A percentile compares a stretch with the other conserved stretches of the same genome.
Evolutionary conservation across 176 grass and related monocot genomes (phyloP).

Genomic region (Rhynchospora pubera): DNA sequence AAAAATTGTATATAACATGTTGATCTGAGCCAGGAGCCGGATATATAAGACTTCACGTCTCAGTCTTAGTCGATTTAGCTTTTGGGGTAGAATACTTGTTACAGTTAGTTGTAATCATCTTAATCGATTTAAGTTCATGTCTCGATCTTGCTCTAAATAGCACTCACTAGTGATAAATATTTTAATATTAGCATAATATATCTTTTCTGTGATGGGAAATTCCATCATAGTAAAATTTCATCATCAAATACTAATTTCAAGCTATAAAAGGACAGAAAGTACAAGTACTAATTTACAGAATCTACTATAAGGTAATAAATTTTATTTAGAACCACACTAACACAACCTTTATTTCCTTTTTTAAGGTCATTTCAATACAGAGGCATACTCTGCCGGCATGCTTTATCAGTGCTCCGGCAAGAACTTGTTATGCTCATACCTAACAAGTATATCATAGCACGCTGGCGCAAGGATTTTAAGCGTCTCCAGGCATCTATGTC

Average conservation of each 20-base stretch:
- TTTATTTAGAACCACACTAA: background rate
- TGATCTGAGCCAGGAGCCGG: background rate
- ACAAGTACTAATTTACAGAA: background rate
- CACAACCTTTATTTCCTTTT: background rate
- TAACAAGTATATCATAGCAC: conserved; percentile 63
- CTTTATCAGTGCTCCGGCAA: conserved; percentile 67
- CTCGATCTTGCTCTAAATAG: background rate
- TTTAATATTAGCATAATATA: conserved; percentile 1
- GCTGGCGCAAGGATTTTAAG: conserved; percentile 85
- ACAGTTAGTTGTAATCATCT: background rate
- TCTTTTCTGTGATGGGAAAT: background rate
- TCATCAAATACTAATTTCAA: background rate
- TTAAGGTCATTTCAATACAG: conserved; percentile 55
- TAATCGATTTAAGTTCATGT: background rate
- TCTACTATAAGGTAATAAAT: background rate
- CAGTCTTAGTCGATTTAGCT: background rate
- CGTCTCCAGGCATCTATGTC: conserved; percentile 46
- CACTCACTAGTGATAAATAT: background rate
- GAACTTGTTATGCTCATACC: conserved; percentile 63
- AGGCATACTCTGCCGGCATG: conserved; percentile 86
- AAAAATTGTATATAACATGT: background rate
- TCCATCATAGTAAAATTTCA: background rate
- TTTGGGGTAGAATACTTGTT: background rate
- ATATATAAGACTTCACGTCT: background rate
- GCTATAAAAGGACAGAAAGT: background rate